Evolutionary conservation across 768 basidiomycete genomes (phyloP), one percentile per base, ranked within the genome.

Genomic region (Pulveroboletus ravenelii): DNA sequence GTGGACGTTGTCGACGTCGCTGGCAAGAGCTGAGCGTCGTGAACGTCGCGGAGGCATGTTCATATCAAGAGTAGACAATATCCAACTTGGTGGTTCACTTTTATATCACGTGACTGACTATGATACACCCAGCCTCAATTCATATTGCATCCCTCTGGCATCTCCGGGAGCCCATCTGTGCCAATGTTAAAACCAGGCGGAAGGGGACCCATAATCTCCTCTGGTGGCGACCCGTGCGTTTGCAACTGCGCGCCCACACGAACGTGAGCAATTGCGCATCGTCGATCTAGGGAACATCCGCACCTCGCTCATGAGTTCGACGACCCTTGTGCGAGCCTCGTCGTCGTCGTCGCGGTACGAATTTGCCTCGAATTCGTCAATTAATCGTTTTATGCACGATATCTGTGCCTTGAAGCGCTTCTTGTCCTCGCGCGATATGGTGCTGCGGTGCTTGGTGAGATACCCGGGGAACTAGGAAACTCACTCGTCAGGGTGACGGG

Each of bases 161-260:
- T 44, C 36, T 75, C 64, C 5, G 79, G 81, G 51, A 75, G 62
- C 12, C 82, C 83, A 44, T 86, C 83, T 2, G 72, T 41, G 0
- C 79, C 81, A 23, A 84, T 54, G 7, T 69, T 73, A 27, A 81
- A 67, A n/a, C 86, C 88, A 3, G 87, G 78, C 0, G 91, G 91
- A 42, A 93, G 72, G 0, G 82, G 79, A 1, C 89, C 91, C 87
- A 93, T 91, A 44, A 93, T 77, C 58, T 89, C 88, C 17, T 78
- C 62, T 3, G 91, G 91, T 0, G 89, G 91, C 4, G 85, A 78
- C 6, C 91, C 90, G 48, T 81, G 76, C 3, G 74, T 71, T 75
- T 93, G 90, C 77, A 93, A 8, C 62, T 64, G 40, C n/a, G n/a
- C 18, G 41, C 14, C 6, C 2, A n/a, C 6, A 31, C 20, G 18